A percentile compares a stretch with the other conserved stretches of the same genome.
Conservation (phyloP, 1,139 yeast species). For the Candida sanyaensis region DNA sequence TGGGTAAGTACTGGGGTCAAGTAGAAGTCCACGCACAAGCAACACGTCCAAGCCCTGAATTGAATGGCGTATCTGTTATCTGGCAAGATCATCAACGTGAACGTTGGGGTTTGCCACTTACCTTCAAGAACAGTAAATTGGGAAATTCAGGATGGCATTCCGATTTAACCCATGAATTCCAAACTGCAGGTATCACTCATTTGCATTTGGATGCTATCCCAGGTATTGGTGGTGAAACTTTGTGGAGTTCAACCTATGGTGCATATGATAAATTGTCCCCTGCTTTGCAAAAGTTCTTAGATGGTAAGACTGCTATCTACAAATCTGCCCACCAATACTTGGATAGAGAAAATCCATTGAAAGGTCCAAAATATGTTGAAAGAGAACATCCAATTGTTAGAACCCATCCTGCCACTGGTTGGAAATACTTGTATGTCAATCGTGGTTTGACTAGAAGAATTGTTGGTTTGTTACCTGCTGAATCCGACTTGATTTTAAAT, state of each 20-base stretch:
- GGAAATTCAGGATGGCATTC: slow-evolving; percentile 41
- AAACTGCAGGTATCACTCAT: slow-evolving; percentile 40
- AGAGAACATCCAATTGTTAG: slow-evolving; percentile 41
- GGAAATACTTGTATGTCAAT: slow-evolving; percentile 40
- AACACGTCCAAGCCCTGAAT: slow-evolving; percentile 25
- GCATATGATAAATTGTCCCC: slow-evolving; percentile 40
- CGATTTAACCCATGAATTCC: slow-evolving; percentile 29
- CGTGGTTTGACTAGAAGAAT: slow-evolving; percentile 35
- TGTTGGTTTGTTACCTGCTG: slow-evolving; percentile 36
- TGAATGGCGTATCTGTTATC: slow-evolving; percentile 47
- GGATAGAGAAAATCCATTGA: slow-evolving; percentile 31
- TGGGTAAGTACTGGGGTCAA: slow-evolving; percentile 44
- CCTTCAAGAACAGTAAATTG: slow-evolving; percentile 29
- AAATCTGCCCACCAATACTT: slow-evolving; percentile 35
- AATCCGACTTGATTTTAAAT: slow-evolving; percentile 30
- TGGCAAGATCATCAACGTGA: slow-evolving; percentile 48
- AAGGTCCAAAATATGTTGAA: slow-evolving; percentile 33
- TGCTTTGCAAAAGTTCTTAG: slow-evolving; percentile 34
- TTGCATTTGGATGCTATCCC: slow-evolving; percentile 37
- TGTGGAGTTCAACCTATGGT: slow-evolving; percentile 39
- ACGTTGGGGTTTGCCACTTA: slow-evolving; percentile 22
- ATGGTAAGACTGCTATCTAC: slow-evolving; percentile 37
- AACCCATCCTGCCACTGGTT: slow-evolving; percentile 46
- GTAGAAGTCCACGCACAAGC: slow-evolving; percentile 45
- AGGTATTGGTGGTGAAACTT: slow-evolving; percentile 36